Conservation (phyloP, 352 stramenopile species). For the Pythium graminicola region DNA sequence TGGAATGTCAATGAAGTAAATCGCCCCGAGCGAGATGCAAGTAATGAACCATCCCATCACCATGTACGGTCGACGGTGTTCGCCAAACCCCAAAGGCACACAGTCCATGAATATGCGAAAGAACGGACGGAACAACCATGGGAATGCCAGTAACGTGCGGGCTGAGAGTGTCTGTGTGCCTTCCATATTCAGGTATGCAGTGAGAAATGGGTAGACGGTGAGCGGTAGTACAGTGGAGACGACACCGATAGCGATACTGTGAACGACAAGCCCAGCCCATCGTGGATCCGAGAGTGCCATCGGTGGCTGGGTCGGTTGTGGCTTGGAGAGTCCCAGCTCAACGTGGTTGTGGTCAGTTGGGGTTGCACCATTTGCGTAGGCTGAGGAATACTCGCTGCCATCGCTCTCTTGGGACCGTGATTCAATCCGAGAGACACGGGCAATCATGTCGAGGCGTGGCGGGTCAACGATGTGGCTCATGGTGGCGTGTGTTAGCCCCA, state of each 20-base stretch:
- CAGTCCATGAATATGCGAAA: constrained; percentile 36
- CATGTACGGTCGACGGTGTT: constrained; percentile 29
- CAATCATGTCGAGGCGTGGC: constrained; percentile 28
- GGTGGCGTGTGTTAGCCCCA: no score
- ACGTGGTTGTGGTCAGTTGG: neutral
- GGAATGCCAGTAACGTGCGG: constrained; percentile 38
- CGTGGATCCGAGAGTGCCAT: constrained; percentile 27
- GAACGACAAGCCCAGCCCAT: constrained; percentile 43
- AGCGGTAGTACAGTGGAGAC: constrained; percentile 48
- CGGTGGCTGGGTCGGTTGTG: neutral
- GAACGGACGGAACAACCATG: constrained; percentile 47
- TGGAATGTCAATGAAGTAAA: constrained; percentile 31
- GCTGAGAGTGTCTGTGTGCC: constrained; percentile 51
- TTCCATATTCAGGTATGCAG: constrained; percentile 64
- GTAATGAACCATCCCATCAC: constrained; percentile 39
- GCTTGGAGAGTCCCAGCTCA: neutral
- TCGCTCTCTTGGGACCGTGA: no score
- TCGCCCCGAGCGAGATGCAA: constrained; percentile 25
- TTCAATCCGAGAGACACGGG: constrained; percentile 30
- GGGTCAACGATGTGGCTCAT: constrained; percentile 30
- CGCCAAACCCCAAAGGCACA: constrained; percentile 18
- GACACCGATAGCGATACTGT: constrained; percentile 44
- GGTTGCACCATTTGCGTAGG: neutral
- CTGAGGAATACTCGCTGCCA: neutral
- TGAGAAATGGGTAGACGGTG: constrained; percentile 58